Evolutionary conservation across 2,329 filamentous ascomycete species (phyloP), one percentile per base, ranked within the genome.

Genomic region (Colletotrichum sp.): DNA sequence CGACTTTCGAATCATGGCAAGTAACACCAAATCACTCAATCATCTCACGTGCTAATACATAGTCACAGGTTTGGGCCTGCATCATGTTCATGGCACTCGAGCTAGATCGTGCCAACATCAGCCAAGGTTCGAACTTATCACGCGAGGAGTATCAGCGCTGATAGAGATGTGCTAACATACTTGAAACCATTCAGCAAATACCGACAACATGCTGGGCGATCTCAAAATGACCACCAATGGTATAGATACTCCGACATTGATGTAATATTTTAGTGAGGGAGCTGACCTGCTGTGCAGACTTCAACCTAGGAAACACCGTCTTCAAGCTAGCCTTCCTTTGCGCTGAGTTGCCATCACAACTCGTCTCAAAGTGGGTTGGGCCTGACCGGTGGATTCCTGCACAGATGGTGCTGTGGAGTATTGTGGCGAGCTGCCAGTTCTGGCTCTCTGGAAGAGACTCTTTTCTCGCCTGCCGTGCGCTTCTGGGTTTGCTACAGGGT

Each of bases 301-400:
- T 87, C 78, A 89, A 89, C 71, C 81, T 87, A 2, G 88, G 89
- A 21, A 88, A 87, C 77, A 88, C 87, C 1, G 85, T 90, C 30
- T 90, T 89, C 79, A 85, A 85, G 63, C 81, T 89, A 6, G 84
- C 84, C 1, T 91, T 91, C 76, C 83, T 91, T n/a, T 86, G 85
- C 21, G 88, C 90, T 0, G 91, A 93, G 80, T 83, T 93, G 3
- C 91, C 91, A 0, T 91, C 90, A 0, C 90, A 92, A 78, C 84
- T 93, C 26, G 84, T 92, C 39, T 86, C 85, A 73, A 90, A 92
- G 81, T 90, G 86, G 85, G 81, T 90, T n/a, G 80, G 80, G 0
- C 80, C 80, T 3, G 79, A 80, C 66, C 86, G 88, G 16, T 91
- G 89, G 89, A 91, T 92, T 57, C 90, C 90, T 0, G 82, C 88